Base-by-base conservation (phyloP, 2,329 filamentous ascomycete genomes). In the Botrytis cinerea region DNA sequence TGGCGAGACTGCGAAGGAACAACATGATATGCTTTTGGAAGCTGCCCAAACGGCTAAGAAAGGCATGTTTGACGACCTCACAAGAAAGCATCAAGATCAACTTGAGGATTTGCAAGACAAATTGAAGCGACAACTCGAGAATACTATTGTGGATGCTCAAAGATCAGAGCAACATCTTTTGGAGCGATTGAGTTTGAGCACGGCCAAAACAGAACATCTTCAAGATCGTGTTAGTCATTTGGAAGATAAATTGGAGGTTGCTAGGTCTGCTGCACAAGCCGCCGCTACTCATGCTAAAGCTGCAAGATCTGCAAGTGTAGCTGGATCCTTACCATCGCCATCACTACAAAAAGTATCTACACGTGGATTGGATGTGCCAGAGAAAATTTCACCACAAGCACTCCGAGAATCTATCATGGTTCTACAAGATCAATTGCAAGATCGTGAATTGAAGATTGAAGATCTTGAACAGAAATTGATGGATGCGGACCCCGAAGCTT, bases 351-450 rank as follows among this genome's bases (percentile, higher is more conserved):
- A 82, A 77, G 81, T 80, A 20, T n/a, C 62, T 8, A 81, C 83
- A n/a, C 83, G 84, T 59, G 80, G 80, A 28, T 81, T 84, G 74
- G 86, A 87, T 35, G 83, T 90, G 6, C 92, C 93, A 0, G 94
- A 96, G 81, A 97, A 92, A 86, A 93, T 98, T 73, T 98, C 95
- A 3, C 93, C 95, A 0, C 95, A 98, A 83, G 96, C 96, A 10
- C 88, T 99, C 46, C 92, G 96, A 45, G 96, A 99, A 83, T 97
- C 95, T 0, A 98, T 99, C 80, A 91, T 97, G 83, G 96, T 98
- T 28, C 86, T 99, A 40, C 96, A 99, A 83, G 95, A 98, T 82
- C 96, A 99, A 82, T 87, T 99, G 10, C 96, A 98, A 82, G 94
- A 96, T 78, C 94, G 96, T 71, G 96, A 99, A 84, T 88, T 92